Conservation (phyloP, 2,329 filamentous ascomycete genomes). For the Exophiala oligosperma region DNA sequence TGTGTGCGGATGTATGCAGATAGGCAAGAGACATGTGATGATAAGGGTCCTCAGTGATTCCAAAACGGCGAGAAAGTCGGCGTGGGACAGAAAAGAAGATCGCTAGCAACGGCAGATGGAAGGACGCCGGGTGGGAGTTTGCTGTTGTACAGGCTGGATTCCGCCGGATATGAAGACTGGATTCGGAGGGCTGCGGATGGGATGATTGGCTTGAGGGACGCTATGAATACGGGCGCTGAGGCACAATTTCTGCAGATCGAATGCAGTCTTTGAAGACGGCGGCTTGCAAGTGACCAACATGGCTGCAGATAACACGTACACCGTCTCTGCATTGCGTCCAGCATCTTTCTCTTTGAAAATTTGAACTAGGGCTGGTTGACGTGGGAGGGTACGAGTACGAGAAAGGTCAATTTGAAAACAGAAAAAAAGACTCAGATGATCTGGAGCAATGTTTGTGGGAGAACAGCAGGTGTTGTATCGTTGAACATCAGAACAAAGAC, state of each 20-base stretch:
- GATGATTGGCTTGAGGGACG: neutral
- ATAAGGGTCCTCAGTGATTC: neutral
- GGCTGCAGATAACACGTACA: too few species aligned
- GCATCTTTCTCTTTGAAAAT: too few species aligned
- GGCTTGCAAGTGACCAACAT: too few species aligned
- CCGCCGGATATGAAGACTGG: slow-evolving; percentile 18
- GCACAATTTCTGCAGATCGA: neutral
- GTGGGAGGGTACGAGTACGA: too few species aligned
- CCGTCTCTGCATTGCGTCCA: too few species aligned
- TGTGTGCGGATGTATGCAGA: neutral
- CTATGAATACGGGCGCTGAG: neutral
- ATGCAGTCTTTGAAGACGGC: too few species aligned
- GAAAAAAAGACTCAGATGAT: too few species aligned
- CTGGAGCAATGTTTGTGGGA: too few species aligned
- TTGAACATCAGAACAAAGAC: too few species aligned
- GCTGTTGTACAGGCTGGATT: neutral
- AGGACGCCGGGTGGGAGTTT: neutral
- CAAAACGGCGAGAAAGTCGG: neutral
- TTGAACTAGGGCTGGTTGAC: too few species aligned
- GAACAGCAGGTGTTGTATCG: too few species aligned
- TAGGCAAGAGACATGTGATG: neutral
- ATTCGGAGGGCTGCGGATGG: slow-evolving; percentile 12
- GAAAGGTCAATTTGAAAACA: too few species aligned
- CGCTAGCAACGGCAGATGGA: neutral
- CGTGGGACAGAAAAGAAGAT: neutral